These are phyloP conservation scores for Alectoria sarmentosa DNA, from an alignment of 495 filamentous ascomycete species.

Conservation along the genomic window DNA sequence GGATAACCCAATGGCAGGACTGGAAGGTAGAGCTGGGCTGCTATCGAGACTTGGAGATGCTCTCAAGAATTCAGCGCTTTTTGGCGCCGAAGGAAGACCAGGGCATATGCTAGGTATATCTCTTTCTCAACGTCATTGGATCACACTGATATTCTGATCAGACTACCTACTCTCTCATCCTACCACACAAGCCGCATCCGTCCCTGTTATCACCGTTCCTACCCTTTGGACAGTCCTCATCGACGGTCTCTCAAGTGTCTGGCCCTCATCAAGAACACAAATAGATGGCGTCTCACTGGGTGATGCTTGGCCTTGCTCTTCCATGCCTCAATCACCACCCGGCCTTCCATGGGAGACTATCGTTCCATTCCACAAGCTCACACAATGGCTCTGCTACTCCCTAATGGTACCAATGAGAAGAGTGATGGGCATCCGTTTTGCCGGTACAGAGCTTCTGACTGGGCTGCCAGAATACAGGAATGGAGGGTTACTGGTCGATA, in stretches of 20 bases:
- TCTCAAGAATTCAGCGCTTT: conserved; percentile 73
- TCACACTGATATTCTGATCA: conserved; percentile 31
- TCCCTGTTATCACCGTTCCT: conserved; percentile 82
- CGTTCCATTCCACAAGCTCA: conserved; percentile 76
- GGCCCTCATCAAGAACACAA: conserved; percentile 81
- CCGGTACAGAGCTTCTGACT: conserved; percentile 55
- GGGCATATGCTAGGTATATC: conserved; percentile 89
- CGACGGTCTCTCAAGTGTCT: conserved; percentile 79
- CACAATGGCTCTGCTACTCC: conserved; percentile 69
- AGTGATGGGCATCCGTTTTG: conserved; percentile 56
- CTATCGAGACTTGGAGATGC: conserved; percentile 70
- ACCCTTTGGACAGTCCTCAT: conserved; percentile 87
- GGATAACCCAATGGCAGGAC: conserved; percentile 74
- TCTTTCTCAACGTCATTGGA: background rate
- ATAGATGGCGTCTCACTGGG: conserved; percentile 86
- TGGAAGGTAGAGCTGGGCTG: conserved; percentile 80
- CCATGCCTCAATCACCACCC: conserved; percentile 66
- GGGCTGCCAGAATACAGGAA: conserved; percentile 66
- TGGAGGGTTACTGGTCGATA: conserved; percentile 61
- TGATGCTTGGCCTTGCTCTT: conserved; percentile 88
- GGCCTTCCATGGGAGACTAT: conserved; percentile 85
- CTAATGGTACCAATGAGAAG: conserved; percentile 64
- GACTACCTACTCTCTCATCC: conserved; percentile 92
- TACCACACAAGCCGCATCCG: conserved; percentile 75
- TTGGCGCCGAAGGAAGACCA: conserved; percentile 77